Evolutionary conservation across 345 rosid genomes (phyloP), one percentile per base, ranked within the genome.

Genomic region (Moricandia moricandioides): DNA sequence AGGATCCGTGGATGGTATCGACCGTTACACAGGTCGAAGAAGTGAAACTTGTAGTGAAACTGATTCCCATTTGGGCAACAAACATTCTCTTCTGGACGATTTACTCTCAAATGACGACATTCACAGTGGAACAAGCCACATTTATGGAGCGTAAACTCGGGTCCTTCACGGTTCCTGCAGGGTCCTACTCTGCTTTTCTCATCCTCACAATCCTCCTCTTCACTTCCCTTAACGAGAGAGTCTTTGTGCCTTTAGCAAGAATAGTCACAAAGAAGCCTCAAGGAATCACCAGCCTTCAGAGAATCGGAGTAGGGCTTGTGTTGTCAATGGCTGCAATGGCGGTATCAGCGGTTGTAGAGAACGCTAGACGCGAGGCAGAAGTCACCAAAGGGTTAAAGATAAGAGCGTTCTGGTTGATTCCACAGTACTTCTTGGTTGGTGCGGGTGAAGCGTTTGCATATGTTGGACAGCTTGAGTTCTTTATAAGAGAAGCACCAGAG

Each of bases 361-460:
- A 85, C n/a, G 65, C 81, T 43, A 86, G 96, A 67, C 84, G 91
- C 43, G 80, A 73, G 10, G 52, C 17, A 11, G 88, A 81, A 7
- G 76, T 72, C 68, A 66, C 68, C 1, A 47, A 75, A 10, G 21
- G 65, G 12, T 64, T 40, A 1, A 40, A 55, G 49, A 86, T 85
- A 39, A 91, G 92, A 45, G 96, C 94, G 35, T 91, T 88, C 74
- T 88, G 93, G 96, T 81, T 94, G 51, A 82, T 94, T 26, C 88
- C 91, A 0, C 98, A 94, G 60, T 89, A 75, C 70, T 89, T 89
- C 79, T 83, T 91, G 3, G 97, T 91, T 7, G 98, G 97, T 37
- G 87, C 93, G 0, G 98, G 97, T n/a, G 98, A 94, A 65, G 96
- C 97, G 6, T 94, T 94, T 73, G 95, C 85, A 33, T 91, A 94